Evolutionary conservation across 176 grass and related monocot genomes (phyloP).

Genomic region (Alopecurus myosuroides): DNA sequence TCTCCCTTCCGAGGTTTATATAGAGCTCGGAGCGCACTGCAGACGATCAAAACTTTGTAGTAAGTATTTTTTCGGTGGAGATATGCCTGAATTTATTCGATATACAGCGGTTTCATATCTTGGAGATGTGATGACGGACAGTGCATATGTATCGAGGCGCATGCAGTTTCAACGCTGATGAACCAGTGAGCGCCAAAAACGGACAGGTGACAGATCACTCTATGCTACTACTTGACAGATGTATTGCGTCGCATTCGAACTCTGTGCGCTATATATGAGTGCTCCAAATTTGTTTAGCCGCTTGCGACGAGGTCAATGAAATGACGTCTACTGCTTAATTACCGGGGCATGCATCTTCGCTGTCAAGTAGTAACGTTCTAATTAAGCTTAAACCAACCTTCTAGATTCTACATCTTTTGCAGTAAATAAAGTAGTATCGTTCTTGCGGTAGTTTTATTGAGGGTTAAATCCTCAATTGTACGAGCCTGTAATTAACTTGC

Average conservation of each 20-base stretch:
- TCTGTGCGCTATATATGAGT: no score
- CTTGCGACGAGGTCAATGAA: no score
- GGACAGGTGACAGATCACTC: not conserved
- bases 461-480: not conserved
- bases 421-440: not conserved
- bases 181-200: not conserved
- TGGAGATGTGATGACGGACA: not conserved
- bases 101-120: not conserved
- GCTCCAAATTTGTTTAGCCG: no score
- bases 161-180: not conserved
- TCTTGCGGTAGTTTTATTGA: not conserved
- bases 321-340: not conserved
- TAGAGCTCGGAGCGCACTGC: not conserved
- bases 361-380: not conserved
- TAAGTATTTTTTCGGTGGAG: not conserved
- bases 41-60: not conserved
- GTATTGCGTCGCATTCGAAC: no score
- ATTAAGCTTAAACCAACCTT: not conserved
- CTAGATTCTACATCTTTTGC: not conserved
- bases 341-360: not conserved
- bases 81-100: not conserved
- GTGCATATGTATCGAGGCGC: not conserved
- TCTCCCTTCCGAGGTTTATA: not conserved
- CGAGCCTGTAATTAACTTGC: no score
- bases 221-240: no score